Evolutionary conservation across 2,329 filamentous ascomycete species (phyloP).

Genomic region (Xylaria sp.): DNA sequence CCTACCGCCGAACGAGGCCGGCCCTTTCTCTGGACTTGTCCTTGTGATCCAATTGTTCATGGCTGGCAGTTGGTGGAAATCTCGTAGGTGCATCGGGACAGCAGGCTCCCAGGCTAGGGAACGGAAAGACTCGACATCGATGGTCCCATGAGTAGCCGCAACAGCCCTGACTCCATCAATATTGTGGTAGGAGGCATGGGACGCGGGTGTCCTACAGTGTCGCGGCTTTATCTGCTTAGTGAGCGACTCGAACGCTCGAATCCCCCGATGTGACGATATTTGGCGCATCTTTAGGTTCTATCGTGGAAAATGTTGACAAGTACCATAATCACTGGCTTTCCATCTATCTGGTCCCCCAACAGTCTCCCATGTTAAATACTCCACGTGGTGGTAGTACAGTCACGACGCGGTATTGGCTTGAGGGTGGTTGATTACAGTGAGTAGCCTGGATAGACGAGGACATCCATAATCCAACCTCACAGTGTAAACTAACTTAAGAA

Average conservation of each 20-base stretch:
- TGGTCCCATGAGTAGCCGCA: constrained; percentile 10
- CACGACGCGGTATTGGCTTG: not conserved
- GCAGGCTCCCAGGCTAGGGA: constrained; percentile 41
- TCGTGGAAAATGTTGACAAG: not conserved
- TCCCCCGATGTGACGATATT: not conserved
- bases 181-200: not conserved
- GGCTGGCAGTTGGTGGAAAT: constrained; percentile 41
- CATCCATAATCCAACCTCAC: not conserved
- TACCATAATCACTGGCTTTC: not conserved
- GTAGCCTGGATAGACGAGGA: not conserved
- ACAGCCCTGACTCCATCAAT: not conserved
- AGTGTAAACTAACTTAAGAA: not conserved
- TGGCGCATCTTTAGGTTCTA: constrained; percentile 15
- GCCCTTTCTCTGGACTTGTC: constrained; percentile 2
- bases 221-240: not conserved
- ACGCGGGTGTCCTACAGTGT: not conserved
- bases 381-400: not conserved
- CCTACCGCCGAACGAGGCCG: constrained; percentile 37
- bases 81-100: constrained; percentile 36
- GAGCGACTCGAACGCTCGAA: not conserved
- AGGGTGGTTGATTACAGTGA: not conserved
- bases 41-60: constrained; percentile 47
- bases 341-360: not conserved
- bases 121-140: constrained; percentile 42
- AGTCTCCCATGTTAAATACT: not conserved